Percentiles rank a stretch among this genome's conserved stretches.
Conservation (phyloP, 257 asterid genomes). For the Solanum virginianum region DNA sequence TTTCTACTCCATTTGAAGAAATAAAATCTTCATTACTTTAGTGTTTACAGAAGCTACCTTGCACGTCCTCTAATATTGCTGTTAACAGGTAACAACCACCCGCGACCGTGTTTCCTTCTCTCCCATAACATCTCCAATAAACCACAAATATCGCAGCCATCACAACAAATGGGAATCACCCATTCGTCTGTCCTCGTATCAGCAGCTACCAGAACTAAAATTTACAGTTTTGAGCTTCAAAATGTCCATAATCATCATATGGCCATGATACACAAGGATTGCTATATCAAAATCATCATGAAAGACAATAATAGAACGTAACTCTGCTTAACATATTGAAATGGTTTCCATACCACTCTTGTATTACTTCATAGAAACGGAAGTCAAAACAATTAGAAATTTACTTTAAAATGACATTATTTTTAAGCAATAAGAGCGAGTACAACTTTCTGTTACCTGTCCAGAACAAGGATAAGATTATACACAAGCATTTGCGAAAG, state of each 20-base stretch:
- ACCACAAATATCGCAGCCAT: slow-evolving; percentile 33
- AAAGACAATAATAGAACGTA: neutral
- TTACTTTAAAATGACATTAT: neutral
- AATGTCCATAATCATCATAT: neutral
- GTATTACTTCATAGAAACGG: neutral
- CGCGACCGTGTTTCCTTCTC: slow-evolving; percentile 38
- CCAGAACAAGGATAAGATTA: slow-evolving; percentile 87
- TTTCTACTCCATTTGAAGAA: too few species aligned
- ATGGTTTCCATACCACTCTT: neutral
- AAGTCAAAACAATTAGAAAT: neutral
- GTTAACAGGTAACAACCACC: slow-evolving; percentile 68
- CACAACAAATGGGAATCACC: slow-evolving; percentile 56
- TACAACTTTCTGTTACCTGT: slow-evolving; percentile 35
- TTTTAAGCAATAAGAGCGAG: neutral
- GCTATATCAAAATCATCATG: neutral
- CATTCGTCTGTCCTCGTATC: slow-evolving; percentile 36
- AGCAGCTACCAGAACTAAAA: neutral
- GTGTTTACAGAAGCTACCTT: too few species aligned
- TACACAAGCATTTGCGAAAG: slow-evolving; percentile 70
- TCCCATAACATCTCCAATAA: slow-evolving; percentile 79
- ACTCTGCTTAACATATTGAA: neutral
- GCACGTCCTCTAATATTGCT: slow-evolving; percentile 51
- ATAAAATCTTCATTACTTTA: too few species aligned
- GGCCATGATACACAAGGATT: neutral
- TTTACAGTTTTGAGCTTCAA: neutral